Evolutionary conservation across 2,329 filamentous ascomycete species (phyloP).

Genomic region (Nectriaceae sp.): DNA sequence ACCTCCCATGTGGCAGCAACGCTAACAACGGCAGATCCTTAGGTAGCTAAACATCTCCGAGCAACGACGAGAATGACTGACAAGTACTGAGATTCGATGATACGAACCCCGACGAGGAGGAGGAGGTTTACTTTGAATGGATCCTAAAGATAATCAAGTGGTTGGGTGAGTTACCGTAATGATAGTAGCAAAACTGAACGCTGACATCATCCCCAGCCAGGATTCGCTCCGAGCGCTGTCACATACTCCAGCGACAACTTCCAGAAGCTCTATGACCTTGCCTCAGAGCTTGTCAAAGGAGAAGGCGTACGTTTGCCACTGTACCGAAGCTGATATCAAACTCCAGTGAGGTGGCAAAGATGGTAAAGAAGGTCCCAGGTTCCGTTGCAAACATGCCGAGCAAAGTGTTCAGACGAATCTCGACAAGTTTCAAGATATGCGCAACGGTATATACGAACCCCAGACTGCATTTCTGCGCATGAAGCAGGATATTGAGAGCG

Average conservation of each 20-base stretch:
- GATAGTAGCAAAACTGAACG: slow-evolving; percentile 6
- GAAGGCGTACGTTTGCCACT: slow-evolving; percentile 84
- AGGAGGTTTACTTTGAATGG: slow-evolving; percentile 85
- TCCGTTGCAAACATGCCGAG: slow-evolving; percentile 78
- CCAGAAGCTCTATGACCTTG: slow-evolving; percentile 81
- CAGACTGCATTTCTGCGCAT: slow-evolving; percentile 85
- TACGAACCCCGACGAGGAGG: slow-evolving; percentile 91
- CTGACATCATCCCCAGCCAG: slow-evolving; percentile 15
- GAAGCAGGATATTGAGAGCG: slow-evolving; percentile 83
- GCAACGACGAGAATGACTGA: slow-evolving; percentile 9
- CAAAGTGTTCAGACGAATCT: slow-evolving; percentile 76
- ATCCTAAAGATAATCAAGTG: slow-evolving; percentile 87
- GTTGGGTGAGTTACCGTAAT: slow-evolving; percentile 44
- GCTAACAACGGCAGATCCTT: slow-evolving; percentile 30
- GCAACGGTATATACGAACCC: slow-evolving; percentile 85
- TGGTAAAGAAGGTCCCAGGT: slow-evolving; percentile 66
- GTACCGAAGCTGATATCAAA: slow-evolving; percentile 80
- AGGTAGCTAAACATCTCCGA: slow-evolving; percentile 21
- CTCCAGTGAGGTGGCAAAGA: slow-evolving; percentile 80
- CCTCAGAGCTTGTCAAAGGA: slow-evolving; percentile 80
- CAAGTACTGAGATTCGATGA: slow-evolving; percentile 72
- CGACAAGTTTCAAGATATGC: slow-evolving; percentile 84
- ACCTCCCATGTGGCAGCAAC: not conserved
- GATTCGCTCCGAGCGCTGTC: slow-evolving; percentile 74
- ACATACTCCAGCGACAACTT: slow-evolving; percentile 94